A percentile compares a stretch with the other conserved stretches of the same genome.
phyloP scores from a whole-genome alignment of 495 filamentous ascomycete species.

The Penicillium taxi region DNA sequence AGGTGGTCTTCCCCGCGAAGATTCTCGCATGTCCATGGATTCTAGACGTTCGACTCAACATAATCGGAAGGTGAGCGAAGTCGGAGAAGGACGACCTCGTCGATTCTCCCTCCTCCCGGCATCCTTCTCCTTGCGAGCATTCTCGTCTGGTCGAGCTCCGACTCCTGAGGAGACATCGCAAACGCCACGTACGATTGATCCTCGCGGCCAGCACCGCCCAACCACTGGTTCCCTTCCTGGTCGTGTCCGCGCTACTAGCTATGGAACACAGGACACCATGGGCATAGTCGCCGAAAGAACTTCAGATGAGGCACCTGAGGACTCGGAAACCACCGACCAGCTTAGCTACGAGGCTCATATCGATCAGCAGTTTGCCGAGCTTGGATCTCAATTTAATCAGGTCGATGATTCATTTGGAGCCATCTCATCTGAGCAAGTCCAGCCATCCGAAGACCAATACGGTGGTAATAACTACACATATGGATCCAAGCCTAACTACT shows the following conservation, averaged over 20 bases:
- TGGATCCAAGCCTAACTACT: slow-evolving; percentile 39
- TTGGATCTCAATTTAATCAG: slow-evolving; percentile 28
- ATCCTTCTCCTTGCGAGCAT: slow-evolving; percentile 58
- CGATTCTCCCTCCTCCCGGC: slow-evolving; percentile 71
- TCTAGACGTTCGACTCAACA: slow-evolving; percentile 67
- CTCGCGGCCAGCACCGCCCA: slow-evolving; percentile 25
- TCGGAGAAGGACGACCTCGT: slow-evolving; percentile 61
- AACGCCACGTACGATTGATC: slow-evolving; percentile 19
- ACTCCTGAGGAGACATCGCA: slow-evolving; percentile 34
- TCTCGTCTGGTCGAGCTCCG: slow-evolving; percentile 38
- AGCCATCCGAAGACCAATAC: slow-evolving; percentile 30
- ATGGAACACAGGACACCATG: slow-evolving; percentile 32
- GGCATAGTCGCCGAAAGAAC: slow-evolving; percentile 26
- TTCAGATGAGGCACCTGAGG: slow-evolving; percentile 19
- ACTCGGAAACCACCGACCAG: slow-evolving; percentile 10
- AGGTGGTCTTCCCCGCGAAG: slow-evolving; percentile 44
- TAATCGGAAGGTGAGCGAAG: slow-evolving; percentile 74
- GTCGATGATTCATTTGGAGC: slow-evolving; percentile 25
- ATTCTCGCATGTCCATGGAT: slow-evolving; percentile 68
- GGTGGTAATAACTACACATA: slow-evolving; percentile 30
- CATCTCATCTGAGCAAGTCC: slow-evolving; percentile 29
- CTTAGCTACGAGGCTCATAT: slow-evolving; percentile 39
- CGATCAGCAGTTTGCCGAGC: slow-evolving; percentile 39
- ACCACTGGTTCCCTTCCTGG: slow-evolving; percentile 22
- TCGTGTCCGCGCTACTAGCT: slow-evolving; percentile 31